phyloP scores from a whole-genome alignment of 257 asterid species.

The Fraxinus americana region DNA sequence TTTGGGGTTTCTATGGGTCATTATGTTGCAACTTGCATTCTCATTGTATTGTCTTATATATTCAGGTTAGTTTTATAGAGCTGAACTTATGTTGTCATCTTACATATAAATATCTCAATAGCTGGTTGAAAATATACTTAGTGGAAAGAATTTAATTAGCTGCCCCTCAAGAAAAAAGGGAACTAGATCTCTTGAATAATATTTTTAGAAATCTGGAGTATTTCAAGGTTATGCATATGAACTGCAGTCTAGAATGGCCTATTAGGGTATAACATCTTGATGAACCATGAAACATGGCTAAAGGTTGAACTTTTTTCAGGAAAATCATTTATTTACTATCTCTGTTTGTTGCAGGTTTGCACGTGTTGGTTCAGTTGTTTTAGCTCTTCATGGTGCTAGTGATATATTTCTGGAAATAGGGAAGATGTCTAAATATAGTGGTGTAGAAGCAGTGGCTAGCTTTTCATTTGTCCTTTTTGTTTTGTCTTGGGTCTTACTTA shows the following conservation, averaged over 20 bases:
- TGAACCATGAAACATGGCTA: background rate
- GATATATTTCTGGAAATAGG: slow-evolving; percentile 43
- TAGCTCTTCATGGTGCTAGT: slow-evolving; percentile 93
- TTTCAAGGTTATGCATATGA: background rate
- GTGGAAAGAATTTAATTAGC: too few species aligned
- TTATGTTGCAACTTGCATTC: slow-evolving; percentile 76
- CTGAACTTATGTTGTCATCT: slow-evolving; percentile 18
- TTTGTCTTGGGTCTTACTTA: slow-evolving; percentile 20
- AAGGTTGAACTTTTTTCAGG: background rate
- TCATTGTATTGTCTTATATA: slow-evolving; percentile 70
- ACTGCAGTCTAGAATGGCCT: background rate
- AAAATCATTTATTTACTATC: background rate
- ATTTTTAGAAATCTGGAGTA: background rate
- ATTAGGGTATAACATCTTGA: background rate
- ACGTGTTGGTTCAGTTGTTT: slow-evolving; percentile 77
- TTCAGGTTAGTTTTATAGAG: slow-evolving; percentile 49
- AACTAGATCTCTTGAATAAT: too few species aligned
- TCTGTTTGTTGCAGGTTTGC: slow-evolving; percentile 65
- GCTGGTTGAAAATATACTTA: too few species aligned
- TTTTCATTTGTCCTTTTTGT: slow-evolving; percentile 8
- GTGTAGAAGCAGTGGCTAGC: slow-evolving; percentile 12
- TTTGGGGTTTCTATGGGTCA: slow-evolving; percentile 95
- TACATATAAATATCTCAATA: background rate
- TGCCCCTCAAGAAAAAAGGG: too few species aligned
- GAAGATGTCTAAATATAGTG: slow-evolving; percentile 22